Evolutionary conservation across 352 stramenopile genomes (phyloP).

Genomic region (Aphanomyces cochlioides): DNA sequence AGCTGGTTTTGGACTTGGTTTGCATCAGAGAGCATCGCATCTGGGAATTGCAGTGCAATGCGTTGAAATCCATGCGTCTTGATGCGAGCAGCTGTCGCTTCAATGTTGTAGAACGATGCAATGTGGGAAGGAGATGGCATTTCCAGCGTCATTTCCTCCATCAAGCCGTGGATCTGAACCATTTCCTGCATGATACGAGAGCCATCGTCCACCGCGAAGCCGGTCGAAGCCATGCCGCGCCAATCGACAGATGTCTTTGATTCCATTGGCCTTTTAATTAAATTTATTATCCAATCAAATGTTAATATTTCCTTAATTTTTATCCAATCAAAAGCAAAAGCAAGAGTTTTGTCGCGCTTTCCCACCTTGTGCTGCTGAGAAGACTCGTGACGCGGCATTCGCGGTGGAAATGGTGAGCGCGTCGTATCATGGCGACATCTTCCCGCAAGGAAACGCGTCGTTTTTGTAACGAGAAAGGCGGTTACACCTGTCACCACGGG

Average conservation of each 20-base stretch:
- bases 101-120: constrained; percentile 62
- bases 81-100: constrained; percentile 60
- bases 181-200: constrained; percentile 68
- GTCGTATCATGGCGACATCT: neutral
- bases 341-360: too few relatives aligned
- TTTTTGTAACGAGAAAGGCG: neutral
- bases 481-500: neutral
- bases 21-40: constrained; percentile 89
- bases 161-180: constrained; percentile 41
- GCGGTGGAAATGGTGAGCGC: too few relatives aligned
- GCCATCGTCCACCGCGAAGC: constrained; percentile 79
- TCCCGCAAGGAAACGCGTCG: neutral
- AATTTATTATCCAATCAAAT: constrained; percentile 5
- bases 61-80: constrained; percentile 50
- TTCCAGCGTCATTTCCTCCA: constrained; percentile 37
- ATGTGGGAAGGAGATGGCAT: constrained; percentile 45
- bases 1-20: constrained; percentile 79
- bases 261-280: neutral
- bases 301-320: neutral
- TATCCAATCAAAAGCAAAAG: constrained; percentile 3
- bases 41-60: constrained; percentile 94
- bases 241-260: neutral
- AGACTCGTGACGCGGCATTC: too few relatives aligned
- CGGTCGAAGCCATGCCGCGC: constrained; percentile 30
- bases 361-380: too few relatives aligned